These are phyloP conservation scores for Grosmannia serpens DNA, from an alignment of 2,329 filamentous ascomycete species.

Conservation along the genomic window DNA sequence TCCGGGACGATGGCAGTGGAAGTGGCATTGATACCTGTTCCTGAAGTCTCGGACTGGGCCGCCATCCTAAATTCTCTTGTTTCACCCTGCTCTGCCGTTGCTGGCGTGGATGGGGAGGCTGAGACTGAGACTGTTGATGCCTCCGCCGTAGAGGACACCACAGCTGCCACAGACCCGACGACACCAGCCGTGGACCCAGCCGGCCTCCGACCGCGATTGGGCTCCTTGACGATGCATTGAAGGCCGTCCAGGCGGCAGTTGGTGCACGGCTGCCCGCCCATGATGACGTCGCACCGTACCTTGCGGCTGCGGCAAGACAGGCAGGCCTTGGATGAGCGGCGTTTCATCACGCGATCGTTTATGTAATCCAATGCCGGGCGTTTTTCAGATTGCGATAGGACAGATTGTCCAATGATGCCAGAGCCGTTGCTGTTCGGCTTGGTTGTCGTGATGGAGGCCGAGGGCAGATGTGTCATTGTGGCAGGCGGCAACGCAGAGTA, in stretches of 20 bases:
- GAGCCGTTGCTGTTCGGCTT: background rate
- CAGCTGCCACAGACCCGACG: background rate
- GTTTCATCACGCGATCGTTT: background rate
- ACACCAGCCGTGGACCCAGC: background rate
- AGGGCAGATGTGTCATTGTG: background rate
- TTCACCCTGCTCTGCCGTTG: background rate
- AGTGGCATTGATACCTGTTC: background rate
- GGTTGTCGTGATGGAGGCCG: background rate
- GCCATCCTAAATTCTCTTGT: background rate
- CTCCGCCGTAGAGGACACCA: background rate
- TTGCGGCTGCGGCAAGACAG: constrained; percentile 7
- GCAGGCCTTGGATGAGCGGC: constrained; percentile 7
- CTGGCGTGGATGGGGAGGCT: background rate
- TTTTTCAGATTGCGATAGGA: background rate
- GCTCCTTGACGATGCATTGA: constrained; percentile 1
- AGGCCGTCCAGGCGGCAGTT: constrained; percentile 8
- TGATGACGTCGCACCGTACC: constrained; percentile 9
- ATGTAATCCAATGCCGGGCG: background rate
- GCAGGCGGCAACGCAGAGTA: background rate
- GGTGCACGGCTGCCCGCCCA: constrained; percentile 3
- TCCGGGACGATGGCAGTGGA: background rate
- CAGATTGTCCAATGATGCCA: background rate
- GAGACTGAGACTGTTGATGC: background rate
- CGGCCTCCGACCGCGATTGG: background rate
- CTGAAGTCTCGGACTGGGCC: background rate